These are phyloP conservation scores for Boletus insuetus DNA, from an alignment of 768 basidiomycete genomes.

Conservation along the genomic window DNA sequence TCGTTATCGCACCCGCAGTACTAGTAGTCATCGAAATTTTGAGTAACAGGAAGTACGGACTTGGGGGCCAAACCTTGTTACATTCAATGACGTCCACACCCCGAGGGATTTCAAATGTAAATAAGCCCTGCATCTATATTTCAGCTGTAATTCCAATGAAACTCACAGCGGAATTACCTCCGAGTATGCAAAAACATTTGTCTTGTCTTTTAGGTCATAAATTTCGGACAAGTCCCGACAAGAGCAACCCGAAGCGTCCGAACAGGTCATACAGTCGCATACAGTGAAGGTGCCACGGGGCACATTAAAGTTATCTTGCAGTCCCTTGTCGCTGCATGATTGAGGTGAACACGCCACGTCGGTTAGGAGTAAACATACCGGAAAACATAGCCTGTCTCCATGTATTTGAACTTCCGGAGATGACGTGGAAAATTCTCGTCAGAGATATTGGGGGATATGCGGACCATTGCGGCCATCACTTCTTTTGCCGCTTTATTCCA, in stretches of 20 bases:
- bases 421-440: conserved; percentile 41
- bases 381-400: conserved; percentile 53
- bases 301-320: conserved; percentile 21
- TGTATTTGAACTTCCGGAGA: conserved; percentile 45
- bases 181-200: conserved; percentile 43
- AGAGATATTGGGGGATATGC: conserved; percentile 34
- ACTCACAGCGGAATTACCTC: conserved; percentile 20
- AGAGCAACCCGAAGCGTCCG: conserved; percentile 35
- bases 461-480: conserved; percentile 31
- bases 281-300: conserved; percentile 36
- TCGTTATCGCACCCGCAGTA: conserved; percentile 41
- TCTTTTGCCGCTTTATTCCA: conserved; percentile 32
- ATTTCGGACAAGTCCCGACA: conserved; percentile 50
- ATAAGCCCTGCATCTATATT: conserved; percentile 42
- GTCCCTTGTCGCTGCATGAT: conserved; percentile 14
- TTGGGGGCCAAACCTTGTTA: conserved; percentile 44
- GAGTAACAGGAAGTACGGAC: background rate
- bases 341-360: conserved; percentile 6
- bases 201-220: conserved; percentile 23
- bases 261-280: conserved; percentile 45
- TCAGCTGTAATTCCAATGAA: background rate
- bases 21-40: conserved; percentile 25
- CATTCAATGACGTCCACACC: conserved; percentile 63
- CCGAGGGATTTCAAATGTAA: conserved; percentile 39
- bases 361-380: conserved; percentile 28